Evolutionary conservation across 108 stramenopile genomes (phyloP), one percentile per base, ranked within the genome.

Genomic region (Aurantiochytrium sp.): DNA sequence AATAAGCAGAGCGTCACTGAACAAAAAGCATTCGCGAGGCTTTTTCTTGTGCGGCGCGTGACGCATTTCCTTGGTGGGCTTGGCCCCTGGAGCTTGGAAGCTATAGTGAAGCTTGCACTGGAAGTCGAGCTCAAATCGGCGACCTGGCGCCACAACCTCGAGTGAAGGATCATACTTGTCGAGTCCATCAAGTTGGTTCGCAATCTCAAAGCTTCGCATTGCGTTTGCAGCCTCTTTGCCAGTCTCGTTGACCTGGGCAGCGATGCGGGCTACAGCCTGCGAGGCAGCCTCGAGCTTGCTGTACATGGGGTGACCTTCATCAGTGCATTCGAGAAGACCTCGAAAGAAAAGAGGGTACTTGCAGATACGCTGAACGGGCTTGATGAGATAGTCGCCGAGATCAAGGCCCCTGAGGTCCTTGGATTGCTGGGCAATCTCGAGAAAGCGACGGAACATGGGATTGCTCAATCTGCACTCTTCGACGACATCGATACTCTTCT

Each of bases 41-140:
- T 83, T 83, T 45, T 83, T 83, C 76, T 83, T 83, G 51, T 53
- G 51, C 6, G 76, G 76, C 12, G 76, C 76, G 23, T 83, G 76
- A 16, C 76, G 76, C 76, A 83, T 83, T 35, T 83, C 76, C 51
- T 83, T 83, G 23, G 76, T 83, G 8, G 76, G 76, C 76, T 83
- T 83, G 8, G 76, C 76, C 16, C 76, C 76, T 12, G 76, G 76
- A 53, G 76, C 51, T 23, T 83, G 76, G 5, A 83, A 83, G 51
- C 49, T 53, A 23, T 83, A 83, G 51, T 83, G 76, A 23, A 83
- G 49, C 51, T 83, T 83, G 28, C 76, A 83, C 76, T 83, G 76
- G 51, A 83, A 83, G 10, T 83, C 76, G n/a, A 53, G 51, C 45
- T 53, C 51, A 83, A 83, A 83, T 55, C 76, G 76, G 6, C 76